Percentiles rank a stretch among this genome's conserved stretches.
Conservation (phyloP, 163 green algal species). For the Volvox carteri region DNA sequence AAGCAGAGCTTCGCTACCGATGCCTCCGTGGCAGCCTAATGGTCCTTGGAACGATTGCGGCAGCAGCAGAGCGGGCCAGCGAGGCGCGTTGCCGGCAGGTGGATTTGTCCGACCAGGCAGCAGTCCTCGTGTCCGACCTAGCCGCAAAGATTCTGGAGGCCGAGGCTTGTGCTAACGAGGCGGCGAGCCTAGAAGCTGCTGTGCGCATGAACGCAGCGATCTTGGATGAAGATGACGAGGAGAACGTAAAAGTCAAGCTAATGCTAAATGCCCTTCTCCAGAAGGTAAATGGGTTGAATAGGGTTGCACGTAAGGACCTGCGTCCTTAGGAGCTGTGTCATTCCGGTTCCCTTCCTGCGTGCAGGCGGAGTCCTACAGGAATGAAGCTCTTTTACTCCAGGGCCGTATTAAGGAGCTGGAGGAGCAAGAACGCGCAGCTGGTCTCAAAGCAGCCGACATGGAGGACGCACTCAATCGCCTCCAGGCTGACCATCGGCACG, state of each 20-base stretch:
- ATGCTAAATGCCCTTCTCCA: conserved; percentile 58
- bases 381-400: conserved; percentile 31
- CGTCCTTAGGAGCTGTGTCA: background rate
- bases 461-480: background rate
- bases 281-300: background rate
- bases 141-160: conserved; percentile 54
- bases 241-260: conserved; percentile 44
- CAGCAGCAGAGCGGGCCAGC: conserved; percentile 34
- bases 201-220: background rate
- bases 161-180: conserved; percentile 47
- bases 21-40: conserved; percentile 29
- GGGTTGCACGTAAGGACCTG: background rate
- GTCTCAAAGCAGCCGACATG: background rate
- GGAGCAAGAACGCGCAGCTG: conserved; percentile 16
- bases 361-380: conserved; percentile 46
- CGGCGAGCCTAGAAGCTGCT: conserved; percentile 9
- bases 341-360: background rate
- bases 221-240: conserved; percentile 41
- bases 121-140: conserved; percentile 35
- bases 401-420: conserved; percentile 45
- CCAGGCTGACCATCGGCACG: conserved; percentile 10
- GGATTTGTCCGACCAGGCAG: conserved; percentile 35
- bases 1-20: conserved; percentile 37
- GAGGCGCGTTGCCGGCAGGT: conserved; percentile 41
- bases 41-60: conserved; percentile 46